A percentile compares a stretch with the other conserved stretches of the same genome.
Conservation (phyloP, 2,329 filamentous ascomycete genomes). For the Clarireedia sp. region DNA sequence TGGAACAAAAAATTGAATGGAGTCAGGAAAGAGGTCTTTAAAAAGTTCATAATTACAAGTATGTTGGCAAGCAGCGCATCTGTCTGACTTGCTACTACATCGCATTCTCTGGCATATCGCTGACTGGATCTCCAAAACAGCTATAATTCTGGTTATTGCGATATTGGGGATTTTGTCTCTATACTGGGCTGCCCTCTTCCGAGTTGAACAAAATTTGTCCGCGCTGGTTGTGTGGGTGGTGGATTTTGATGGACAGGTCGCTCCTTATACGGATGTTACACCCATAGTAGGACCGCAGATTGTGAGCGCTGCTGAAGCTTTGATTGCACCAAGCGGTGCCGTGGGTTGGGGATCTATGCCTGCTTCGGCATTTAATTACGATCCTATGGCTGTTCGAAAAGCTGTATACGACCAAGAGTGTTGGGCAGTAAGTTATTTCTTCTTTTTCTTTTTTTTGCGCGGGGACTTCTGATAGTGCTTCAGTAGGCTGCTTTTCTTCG, state of each 20-base stretch:
- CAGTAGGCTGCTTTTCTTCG: too few relatives aligned
- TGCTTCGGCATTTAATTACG: not conserved
- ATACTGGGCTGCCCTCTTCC: constrained; percentile 52
- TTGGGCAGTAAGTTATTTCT: not conserved
- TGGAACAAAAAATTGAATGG: constrained; percentile 17
- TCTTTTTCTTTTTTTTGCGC: not conserved
- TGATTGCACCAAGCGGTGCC: constrained; percentile 23
- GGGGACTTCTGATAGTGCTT: not conserved
- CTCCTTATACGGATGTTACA: constrained; percentile 41
- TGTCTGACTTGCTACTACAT: constrained; percentile 32
- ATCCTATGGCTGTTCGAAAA: not conserved
- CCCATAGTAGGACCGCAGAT: constrained; percentile 51
- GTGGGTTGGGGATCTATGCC: constrained; percentile 2
- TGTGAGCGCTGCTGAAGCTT: constrained; percentile 36
- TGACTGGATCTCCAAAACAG: not conserved
- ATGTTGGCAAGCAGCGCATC: constrained; percentile 3
- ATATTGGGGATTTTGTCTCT: constrained; percentile 41
- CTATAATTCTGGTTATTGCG: not conserved
- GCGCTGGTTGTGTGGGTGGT: constrained; percentile 49
- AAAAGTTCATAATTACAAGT: constrained; percentile 22
- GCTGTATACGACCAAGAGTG: not conserved
- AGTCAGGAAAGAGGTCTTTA: constrained; percentile 14
- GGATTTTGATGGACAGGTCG: constrained; percentile 50
- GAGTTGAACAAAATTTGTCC: constrained; percentile 40
- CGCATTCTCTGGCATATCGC: not conserved